A percentile compares a stretch with the other conserved stretches of the same genome.
Conservation (phyloP, 192 early-diverging fungal genomes). For the Paraglomus occultum region DNA sequence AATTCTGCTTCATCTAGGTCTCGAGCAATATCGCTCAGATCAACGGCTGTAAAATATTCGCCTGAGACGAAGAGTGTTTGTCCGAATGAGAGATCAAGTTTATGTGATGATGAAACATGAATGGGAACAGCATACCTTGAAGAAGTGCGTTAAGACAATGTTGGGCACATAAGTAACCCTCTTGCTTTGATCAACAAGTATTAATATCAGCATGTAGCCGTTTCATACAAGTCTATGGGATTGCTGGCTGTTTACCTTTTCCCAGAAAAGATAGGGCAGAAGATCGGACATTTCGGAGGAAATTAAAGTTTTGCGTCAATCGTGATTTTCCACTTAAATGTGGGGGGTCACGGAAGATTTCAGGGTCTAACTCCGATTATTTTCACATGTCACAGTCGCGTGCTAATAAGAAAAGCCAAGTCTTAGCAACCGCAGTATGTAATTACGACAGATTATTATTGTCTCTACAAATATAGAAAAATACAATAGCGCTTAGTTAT, state of each 20-base stretch:
- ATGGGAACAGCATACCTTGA: conserved; percentile 36
- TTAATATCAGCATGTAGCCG: neutral
- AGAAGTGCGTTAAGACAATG: conserved; percentile 79
- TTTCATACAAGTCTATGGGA: neutral
- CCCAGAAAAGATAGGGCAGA: conserved; percentile 21
- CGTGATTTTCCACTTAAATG: too few relatives aligned
- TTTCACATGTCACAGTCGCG: too few relatives aligned
- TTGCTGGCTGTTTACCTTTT: conserved; percentile 7
- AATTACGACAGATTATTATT: too few relatives aligned
- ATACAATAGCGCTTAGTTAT: too few relatives aligned
- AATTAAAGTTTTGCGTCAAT: too few relatives aligned
- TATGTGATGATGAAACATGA: neutral
- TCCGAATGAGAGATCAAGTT: neutral
- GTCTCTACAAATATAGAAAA: too few relatives aligned
- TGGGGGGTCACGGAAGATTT: too few relatives aligned
- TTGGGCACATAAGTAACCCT: conserved; percentile 78
- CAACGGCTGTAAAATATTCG: conserved; percentile 72
- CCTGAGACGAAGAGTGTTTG: conserved; percentile 38
- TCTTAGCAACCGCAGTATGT: too few relatives aligned
- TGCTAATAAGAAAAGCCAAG: too few relatives aligned
- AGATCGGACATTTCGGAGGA: conserved; percentile 11
- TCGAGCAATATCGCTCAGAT: conserved; percentile 66
- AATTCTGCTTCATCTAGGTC: conserved; percentile 65
- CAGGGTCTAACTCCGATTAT: too few relatives aligned
- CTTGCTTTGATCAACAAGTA: conserved; percentile 49